phyloP scores from a whole-genome alignment of 306 rosid genomes.

The Hippophae gyantsensis region DNA sequence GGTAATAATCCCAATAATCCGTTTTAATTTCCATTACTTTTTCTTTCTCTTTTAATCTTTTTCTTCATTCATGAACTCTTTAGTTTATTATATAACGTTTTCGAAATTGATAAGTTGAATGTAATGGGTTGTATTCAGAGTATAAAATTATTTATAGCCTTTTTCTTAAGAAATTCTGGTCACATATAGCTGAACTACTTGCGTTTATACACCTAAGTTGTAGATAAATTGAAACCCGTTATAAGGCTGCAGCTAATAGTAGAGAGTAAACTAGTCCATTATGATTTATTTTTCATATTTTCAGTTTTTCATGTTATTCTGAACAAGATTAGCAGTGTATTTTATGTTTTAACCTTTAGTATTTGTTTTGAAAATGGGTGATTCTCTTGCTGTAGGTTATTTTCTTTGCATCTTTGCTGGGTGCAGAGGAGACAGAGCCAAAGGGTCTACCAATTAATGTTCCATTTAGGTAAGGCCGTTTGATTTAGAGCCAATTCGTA shows the following conservation, averaged over 20 bases:
- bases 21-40: background rate
- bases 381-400: conserved; percentile 33
- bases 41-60: background rate
- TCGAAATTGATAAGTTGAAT: too few relatives aligned
- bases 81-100: too few relatives aligned
- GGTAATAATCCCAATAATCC: conserved; percentile 19
- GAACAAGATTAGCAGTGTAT: background rate
- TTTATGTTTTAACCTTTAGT: background rate
- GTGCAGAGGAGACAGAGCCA: conserved; percentile 27
- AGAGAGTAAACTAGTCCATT: background rate
- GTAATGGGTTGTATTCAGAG: too few relatives aligned
- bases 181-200: background rate
- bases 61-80: background rate
- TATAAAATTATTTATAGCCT: too few relatives aligned
- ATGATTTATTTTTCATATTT: background rate
- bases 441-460: conserved; percentile 8
- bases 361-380: conserved; percentile 5
- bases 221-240: background rate
- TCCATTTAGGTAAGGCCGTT: conserved; percentile 26
- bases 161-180: too few relatives aligned
- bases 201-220: background rate
- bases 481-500: too few relatives aligned
- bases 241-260: background rate
- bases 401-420: conserved; percentile 31
- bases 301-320: background rate